A percentile compares a stretch with the other conserved stretches of the same genome.
Conservation (phyloP, 139 green algal genomes). For the Medakamo hakoo region DNA sequence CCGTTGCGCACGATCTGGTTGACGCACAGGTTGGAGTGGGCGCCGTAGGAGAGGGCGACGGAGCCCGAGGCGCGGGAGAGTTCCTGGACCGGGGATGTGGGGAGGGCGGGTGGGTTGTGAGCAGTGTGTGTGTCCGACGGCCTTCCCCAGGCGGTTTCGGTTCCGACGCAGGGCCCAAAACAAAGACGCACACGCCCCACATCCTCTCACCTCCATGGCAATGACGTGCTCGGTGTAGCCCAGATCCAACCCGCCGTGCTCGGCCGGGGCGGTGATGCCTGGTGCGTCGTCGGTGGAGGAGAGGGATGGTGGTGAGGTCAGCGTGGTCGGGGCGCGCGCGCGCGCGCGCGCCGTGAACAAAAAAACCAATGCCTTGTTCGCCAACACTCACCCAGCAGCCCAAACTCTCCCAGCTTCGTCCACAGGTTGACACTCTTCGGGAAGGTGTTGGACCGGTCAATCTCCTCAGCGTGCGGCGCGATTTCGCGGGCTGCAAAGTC, state of each 20-base stretch:
- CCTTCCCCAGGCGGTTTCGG: too few relatives aligned
- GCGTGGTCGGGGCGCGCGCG: background rate
- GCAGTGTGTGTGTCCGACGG: too few relatives aligned
- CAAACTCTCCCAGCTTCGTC: conserved; percentile 64
- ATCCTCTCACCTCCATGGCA: too few relatives aligned
- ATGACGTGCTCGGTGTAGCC: conserved; percentile 72
- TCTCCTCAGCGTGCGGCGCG: conserved; percentile 58
- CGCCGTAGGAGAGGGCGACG: conserved; percentile 71
- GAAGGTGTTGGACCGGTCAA: conserved; percentile 66
- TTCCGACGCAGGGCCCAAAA: too few relatives aligned
- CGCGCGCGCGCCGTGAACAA: background rate
- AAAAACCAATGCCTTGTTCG: background rate
- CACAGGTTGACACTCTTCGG: conserved; percentile 61
- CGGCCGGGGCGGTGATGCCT: conserved; percentile 49
- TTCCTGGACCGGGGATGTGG: too few relatives aligned
- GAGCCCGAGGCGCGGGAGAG: conserved; percentile 60
- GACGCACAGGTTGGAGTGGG: conserved; percentile 87
- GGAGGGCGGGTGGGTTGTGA: too few relatives aligned
- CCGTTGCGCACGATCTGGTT: conserved; percentile 79
- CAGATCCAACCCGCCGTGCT: conserved; percentile 70
- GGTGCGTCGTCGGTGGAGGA: background rate
- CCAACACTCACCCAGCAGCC: conserved; percentile 45
- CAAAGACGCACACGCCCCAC: too few relatives aligned
- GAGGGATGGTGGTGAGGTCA: background rate
- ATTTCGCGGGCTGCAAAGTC: conserved; percentile 44